Conservation (phyloP, 2,329 filamentous ascomycete species). For the Fusarium compactum region DNA sequence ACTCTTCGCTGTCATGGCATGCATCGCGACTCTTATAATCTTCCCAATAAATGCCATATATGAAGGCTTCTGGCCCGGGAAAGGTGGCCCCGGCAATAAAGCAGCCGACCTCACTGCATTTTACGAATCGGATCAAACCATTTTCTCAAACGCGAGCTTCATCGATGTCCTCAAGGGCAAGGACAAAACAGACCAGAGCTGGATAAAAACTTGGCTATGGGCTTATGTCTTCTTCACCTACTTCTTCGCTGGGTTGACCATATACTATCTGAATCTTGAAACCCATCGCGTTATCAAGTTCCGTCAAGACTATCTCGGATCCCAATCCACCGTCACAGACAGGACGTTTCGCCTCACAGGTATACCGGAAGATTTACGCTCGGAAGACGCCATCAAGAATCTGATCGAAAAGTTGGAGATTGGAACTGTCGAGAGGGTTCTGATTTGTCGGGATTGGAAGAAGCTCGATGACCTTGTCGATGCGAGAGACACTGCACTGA, state of each 20-base stretch:
- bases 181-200: conserved; percentile 50
- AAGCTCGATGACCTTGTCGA: conserved; percentile 81
- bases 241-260: conserved; percentile 83
- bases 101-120: background rate
- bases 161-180: conserved; percentile 47
- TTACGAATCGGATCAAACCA: conserved; percentile 25
- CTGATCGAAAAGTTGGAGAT: conserved; percentile 90
- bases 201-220: conserved; percentile 75
- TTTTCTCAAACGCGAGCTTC: conserved; percentile 28
- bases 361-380: conserved; percentile 82
- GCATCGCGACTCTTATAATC: conserved; percentile 85
- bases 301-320: conserved; percentile 90
- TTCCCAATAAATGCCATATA: conserved; percentile 85
- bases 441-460: conserved; percentile 87
- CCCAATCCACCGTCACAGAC: conserved; percentile 95
- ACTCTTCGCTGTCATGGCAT: conserved; percentile 81
- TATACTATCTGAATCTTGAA: conserved; percentile 86
- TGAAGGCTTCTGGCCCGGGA: background rate
- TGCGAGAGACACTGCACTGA: conserved; percentile 72
- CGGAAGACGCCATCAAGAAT: conserved; percentile 84
- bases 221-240: conserved; percentile 96
- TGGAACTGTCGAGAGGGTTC: conserved; percentile 89
- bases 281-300: conserved; percentile 87
- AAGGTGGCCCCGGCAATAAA: background rate
- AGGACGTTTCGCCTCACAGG: conserved; percentile 92